A percentile compares a stretch with the other conserved stretches of the same genome.
Conservation (phyloP, 495 filamentous ascomycete species). For the Tuber indicum region DNA sequence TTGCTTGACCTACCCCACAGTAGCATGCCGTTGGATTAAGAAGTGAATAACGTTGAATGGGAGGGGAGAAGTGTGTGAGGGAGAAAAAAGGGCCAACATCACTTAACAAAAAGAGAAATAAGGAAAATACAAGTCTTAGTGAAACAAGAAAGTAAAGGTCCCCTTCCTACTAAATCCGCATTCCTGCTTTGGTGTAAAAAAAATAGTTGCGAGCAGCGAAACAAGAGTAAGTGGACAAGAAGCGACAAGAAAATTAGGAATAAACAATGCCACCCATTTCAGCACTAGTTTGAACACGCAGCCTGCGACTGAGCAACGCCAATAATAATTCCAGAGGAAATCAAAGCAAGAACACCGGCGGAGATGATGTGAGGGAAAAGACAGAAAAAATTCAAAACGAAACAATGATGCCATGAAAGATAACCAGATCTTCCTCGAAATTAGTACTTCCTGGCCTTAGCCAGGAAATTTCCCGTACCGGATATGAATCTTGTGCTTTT, state of each 20-base stretch:
- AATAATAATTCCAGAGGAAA: conserved; percentile 30
- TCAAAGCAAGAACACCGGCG: conserved; percentile 18
- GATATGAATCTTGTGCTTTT: conserved; percentile 20
- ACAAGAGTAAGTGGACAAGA: conserved; percentile 20
- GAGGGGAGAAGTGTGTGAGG: neutral
- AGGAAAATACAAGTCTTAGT: neutral
- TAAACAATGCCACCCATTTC: conserved; percentile 36
- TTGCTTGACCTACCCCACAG: neutral
- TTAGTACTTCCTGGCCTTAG: neutral
- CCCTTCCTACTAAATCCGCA: conserved; percentile 34
- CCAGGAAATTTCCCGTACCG: neutral
- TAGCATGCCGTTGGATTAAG: neutral
- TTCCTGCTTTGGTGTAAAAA: conserved; percentile 11
- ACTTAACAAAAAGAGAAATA: neutral
- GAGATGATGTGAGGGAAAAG: conserved; percentile 1
- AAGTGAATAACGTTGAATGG: neutral
- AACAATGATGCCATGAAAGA: conserved; percentile 19
- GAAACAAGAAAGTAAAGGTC: conserved; percentile 16
- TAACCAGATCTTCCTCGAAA: conserved; percentile 28
- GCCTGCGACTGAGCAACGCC: conserved; percentile 38
- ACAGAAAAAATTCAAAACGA: neutral
- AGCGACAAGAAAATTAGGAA: conserved; percentile 13
- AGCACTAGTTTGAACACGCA: conserved; percentile 37
- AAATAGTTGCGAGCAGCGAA: conserved; percentile 15
- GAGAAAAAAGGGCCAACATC: conserved; percentile 4